Conservation (phyloP, 2,329 filamentous ascomycete species). For the Paradendryphiella salina region DNA sequence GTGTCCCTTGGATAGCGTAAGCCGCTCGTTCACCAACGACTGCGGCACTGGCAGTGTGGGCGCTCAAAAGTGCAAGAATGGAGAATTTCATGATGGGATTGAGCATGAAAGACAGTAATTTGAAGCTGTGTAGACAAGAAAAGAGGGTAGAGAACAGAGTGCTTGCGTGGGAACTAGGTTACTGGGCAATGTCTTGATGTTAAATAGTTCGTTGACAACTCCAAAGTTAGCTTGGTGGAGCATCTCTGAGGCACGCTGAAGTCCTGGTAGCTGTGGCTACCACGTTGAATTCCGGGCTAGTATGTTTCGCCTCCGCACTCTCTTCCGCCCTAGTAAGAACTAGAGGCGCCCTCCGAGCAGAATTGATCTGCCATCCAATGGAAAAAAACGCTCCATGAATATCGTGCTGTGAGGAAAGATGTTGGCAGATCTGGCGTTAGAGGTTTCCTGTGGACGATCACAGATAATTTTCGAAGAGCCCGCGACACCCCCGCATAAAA, state of each 20-base stretch:
- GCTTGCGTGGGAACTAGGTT: too few relatives aligned
- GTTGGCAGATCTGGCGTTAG: too few relatives aligned
- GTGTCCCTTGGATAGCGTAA: conserved; percentile 5
- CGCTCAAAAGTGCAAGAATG: conserved; percentile 3
- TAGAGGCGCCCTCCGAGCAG: not conserved
- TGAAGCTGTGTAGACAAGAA: not conserved
- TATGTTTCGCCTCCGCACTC: conserved; percentile 3
- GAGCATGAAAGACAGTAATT: not conserved
- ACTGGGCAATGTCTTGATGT: not conserved
- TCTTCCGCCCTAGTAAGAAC: not conserved
- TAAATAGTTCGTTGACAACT: not conserved
- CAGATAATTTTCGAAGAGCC: too few relatives aligned
- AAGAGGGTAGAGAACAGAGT: not conserved
- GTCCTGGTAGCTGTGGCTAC: not conserved
- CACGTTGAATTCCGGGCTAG: not conserved
- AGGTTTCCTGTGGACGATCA: too few relatives aligned
- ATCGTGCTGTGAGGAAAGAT: not conserved
- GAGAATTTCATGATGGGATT: conserved; percentile 7
- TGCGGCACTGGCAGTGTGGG: conserved; percentile 5
- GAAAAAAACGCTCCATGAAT: not conserved
- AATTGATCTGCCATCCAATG: not conserved
- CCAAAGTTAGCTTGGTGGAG: not conserved
- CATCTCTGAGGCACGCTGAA: not conserved
- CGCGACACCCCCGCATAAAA: too few relatives aligned
- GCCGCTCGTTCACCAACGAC: conserved; percentile 1